Evolutionary conservation across 176 grass and related monocot species (phyloP), one percentile per base, ranked within the genome.

Genomic region (Zea luxurians): DNA sequence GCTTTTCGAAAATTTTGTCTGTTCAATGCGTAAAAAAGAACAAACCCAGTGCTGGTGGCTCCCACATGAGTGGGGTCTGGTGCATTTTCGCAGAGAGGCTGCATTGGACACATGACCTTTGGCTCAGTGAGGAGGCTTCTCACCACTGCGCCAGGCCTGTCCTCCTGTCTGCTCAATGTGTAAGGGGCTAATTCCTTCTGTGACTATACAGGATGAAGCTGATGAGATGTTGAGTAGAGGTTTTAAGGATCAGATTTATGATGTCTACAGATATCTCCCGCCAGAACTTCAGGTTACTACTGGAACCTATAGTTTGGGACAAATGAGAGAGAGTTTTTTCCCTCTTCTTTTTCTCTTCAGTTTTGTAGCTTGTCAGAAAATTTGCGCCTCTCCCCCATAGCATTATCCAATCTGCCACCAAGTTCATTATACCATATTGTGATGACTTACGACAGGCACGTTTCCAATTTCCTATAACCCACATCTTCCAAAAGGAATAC

Each of bases 241-340:
- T 10, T 98, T 98, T 61, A 92, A 98, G 88, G 95, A 98, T 73
- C 95, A 98, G 81, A 98, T 94, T 53, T 94, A 98, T 65, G 91
- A 89, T 73, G 83, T 98, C 21, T 98, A 98, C 83, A 78, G 91
- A 81, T 92, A 94, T 76, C 91, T 94, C 21, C 91, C 95, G 3
- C 91, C 89, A 11, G 89, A 94, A 46, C 89, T 98, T 66, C 95
- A 94, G 88, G 96, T 95, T 45, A 27, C 66, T 58, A 42, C 42
- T 36, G 60, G 1, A 55, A 18, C 42, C 37, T 57, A 69, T 7
- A 43, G 7, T 1, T 44, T 45, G 18, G 57, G 20, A 6, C 0
- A 10, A 61, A 37, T 36, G 58, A 61, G 13, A 2, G 4, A 61
- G 13, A 2, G 4, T 21, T 52, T 5, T 5, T 16, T 68, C 20